phyloP scores from a whole-genome alignment of 2,329 filamentous ascomycete genomes.

The Domatiomyces globalis region DNA sequence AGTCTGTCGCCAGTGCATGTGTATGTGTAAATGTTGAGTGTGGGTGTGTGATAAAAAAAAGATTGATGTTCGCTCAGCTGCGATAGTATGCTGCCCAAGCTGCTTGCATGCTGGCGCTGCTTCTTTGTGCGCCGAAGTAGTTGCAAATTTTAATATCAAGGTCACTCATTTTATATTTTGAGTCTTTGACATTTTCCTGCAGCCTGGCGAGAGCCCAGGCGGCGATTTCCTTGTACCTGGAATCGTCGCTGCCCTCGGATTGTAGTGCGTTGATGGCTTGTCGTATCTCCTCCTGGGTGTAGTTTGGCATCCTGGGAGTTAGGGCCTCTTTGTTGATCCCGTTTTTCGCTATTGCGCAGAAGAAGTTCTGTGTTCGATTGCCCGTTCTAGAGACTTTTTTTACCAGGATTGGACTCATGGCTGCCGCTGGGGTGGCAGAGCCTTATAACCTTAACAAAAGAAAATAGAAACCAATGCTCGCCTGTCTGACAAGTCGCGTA shows the following conservation, averaged over 20 bases:
- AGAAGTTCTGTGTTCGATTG: background rate
- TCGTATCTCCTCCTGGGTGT: background rate
- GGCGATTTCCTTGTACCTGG: background rate
- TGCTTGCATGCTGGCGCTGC: background rate
- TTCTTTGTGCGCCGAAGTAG: background rate
- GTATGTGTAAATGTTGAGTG: too few species aligned
- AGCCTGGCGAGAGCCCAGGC: background rate
- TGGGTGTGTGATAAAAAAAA: background rate
- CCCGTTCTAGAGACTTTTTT: background rate
- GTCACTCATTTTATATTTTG: background rate
- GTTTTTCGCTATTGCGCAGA: background rate
- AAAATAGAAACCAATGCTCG: background rate
- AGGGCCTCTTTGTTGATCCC: background rate
- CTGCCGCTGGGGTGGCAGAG: background rate
- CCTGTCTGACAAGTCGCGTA: background rate
- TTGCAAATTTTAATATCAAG: background rate
- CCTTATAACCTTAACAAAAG: background rate
- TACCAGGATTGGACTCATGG: background rate
- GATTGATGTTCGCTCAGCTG: background rate
- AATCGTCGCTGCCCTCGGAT: background rate
- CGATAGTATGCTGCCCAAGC: background rate
- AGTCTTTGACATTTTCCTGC: background rate
- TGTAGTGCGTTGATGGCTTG: background rate
- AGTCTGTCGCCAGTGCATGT: too few species aligned
- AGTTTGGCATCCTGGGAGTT: background rate